Evolutionary conservation across 176 grass and related monocot genomes (phyloP).

Genomic region (Oryza nivara): DNA sequence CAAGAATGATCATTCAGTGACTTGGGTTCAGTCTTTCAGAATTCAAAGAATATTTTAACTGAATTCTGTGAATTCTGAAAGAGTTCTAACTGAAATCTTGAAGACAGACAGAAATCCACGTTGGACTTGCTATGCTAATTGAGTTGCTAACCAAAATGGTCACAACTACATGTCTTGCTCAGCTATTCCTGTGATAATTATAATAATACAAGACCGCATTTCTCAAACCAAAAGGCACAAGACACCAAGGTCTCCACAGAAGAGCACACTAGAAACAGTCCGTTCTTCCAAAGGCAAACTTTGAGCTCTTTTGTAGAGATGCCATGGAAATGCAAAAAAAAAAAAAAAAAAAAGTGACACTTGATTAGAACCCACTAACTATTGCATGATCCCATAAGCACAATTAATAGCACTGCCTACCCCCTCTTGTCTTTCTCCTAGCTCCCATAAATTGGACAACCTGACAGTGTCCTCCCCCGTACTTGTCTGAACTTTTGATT

Average conservation of each 20-base stretch:
- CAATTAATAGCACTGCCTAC: neutral
- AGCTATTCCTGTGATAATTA: neutral
- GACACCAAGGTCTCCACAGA: slow-evolving; percentile 36
- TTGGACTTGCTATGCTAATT: neutral
- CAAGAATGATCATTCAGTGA: neutral
- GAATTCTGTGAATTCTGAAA: neutral
- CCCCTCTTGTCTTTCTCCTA: slow-evolving; percentile 26
- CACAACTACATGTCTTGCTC: neutral
- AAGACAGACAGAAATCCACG: neutral
- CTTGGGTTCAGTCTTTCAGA: neutral
- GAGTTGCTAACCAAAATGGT: neutral
- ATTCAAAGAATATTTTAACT: neutral
- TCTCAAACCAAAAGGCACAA: slow-evolving; percentile 17
- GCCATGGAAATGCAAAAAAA: slow-evolving; percentile 43
- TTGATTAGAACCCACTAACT: slow-evolving; percentile 42
- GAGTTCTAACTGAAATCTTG: neutral
- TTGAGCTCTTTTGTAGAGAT: slow-evolving; percentile 43
- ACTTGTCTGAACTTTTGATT: slow-evolving; percentile 11
- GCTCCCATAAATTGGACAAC: slow-evolving; percentile 43
- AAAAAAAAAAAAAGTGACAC: slow-evolving; percentile 32
- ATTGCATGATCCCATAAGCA: slow-evolving; percentile 7
- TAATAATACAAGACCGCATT: neutral
- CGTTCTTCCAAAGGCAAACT: slow-evolving; percentile 50
- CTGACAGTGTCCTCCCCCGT: slow-evolving; percentile 14
- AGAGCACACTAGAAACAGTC: slow-evolving; percentile 25